These are phyloP conservation scores for Cercospora sp. DNA, from an alignment of 2,329 filamentous ascomycete species.

Conservation along the genomic window DNA sequence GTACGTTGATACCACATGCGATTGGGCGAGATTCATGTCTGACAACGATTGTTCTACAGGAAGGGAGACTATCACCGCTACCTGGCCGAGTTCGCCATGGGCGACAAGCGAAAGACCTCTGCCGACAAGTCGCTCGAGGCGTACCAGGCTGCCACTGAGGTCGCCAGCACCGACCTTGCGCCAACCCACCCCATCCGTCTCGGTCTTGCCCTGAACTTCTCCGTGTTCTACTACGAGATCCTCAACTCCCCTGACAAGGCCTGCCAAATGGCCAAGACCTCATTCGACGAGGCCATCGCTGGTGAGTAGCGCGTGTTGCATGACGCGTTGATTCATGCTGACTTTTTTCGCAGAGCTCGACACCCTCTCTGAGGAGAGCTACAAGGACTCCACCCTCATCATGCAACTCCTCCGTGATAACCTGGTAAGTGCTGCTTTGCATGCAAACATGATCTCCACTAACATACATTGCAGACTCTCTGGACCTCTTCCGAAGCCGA, in stretches of 20 bases:
- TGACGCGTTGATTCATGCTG: conserved; percentile 10
- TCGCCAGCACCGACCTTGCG: conserved; percentile 83
- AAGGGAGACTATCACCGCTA: conserved; percentile 99
- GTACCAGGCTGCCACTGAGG: conserved; percentile 92
- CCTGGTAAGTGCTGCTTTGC: conserved; percentile 58
- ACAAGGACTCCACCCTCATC: conserved; percentile 98
- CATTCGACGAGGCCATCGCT: conserved; percentile 95
- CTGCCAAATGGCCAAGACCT: conserved; percentile 95
- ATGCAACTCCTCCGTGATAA: conserved; percentile 99
- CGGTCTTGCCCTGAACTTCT: conserved; percentile 91
- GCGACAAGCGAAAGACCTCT: conserved; percentile 91
- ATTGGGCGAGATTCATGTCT: background rate
- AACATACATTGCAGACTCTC: conserved; percentile 67
- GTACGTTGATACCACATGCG: conserved; percentile 52
- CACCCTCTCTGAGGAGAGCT: conserved; percentile 96
- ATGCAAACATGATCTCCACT: conserved; percentile 27
- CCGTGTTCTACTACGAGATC: conserved; percentile 99
- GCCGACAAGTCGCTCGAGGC: conserved; percentile 94
- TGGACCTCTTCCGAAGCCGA: conserved; percentile 99
- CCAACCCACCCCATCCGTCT: conserved; percentile 92
- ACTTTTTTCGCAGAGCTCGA: conserved; percentile 69
- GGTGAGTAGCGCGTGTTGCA: conserved; percentile 48
- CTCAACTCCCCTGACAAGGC: conserved; percentile 97
- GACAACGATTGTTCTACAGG: conserved; percentile 55
- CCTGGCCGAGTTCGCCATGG: conserved; percentile 92